A percentile compares a stretch with the other conserved stretches of the same genome.
phyloP scores from a whole-genome alignment of 768 basidiomycete species.

The Porphyrellus cyaneotinctus region DNA sequence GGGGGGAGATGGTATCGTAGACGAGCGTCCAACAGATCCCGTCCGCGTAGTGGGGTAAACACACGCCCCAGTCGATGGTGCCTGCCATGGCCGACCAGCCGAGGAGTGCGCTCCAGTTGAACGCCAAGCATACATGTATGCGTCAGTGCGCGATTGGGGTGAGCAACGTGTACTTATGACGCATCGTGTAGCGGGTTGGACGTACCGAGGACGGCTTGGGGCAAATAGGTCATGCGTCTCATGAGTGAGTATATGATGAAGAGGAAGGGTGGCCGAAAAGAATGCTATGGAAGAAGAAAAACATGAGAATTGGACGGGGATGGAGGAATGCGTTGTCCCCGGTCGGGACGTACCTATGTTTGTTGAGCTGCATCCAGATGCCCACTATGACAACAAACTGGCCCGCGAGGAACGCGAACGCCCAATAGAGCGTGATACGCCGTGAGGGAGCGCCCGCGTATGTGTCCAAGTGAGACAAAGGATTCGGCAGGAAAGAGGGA shows the following conservation, averaged over 20 bases:
- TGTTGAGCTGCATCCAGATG: slow-evolving; percentile 86
- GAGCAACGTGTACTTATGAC: not conserved
- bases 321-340: not conserved
- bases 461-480: slow-evolving; percentile 54
- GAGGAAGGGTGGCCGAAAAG: slow-evolving; percentile 79
- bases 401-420: slow-evolving; percentile 72
- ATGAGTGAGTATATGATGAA: slow-evolving; percentile 92
- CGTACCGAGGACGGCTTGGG: slow-evolving; percentile 90
- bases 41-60: slow-evolving; percentile 84
- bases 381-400: slow-evolving; percentile 82
- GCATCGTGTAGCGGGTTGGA: not conserved
- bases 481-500: too few relatives aligned
- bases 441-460: slow-evolving; percentile 79
- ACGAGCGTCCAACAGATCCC: slow-evolving; percentile 92
- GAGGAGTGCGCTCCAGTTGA: slow-evolving; percentile 95
- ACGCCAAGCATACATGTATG: slow-evolving; percentile 68
- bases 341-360: slow-evolving; percentile 71
- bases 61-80: slow-evolving; percentile 73
- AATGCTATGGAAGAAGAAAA: slow-evolving; percentile 50
- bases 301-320: not conserved
- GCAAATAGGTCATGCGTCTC: slow-evolving; percentile 97
- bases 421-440: slow-evolving; percentile 71
- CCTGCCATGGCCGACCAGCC: slow-evolving; percentile 96
- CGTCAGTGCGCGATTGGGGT: not conserved
- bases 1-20: slow-evolving; percentile 97